Base-by-base conservation (phyloP, 805 yeast genomes). In the Wickerhamomyces alni region DNA sequence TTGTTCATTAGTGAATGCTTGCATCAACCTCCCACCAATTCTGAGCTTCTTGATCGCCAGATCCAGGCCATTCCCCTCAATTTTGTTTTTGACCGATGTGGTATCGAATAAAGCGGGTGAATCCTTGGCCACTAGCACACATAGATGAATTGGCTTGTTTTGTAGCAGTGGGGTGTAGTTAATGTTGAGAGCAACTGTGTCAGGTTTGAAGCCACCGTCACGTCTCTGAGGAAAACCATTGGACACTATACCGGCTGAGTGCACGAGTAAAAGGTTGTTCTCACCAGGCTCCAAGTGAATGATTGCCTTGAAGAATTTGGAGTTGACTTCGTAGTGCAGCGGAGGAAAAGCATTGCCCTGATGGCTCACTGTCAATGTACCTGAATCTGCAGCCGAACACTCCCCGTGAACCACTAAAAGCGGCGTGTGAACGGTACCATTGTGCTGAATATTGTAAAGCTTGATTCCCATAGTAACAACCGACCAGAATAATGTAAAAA, bases 1-100 rank as follows among this genome's bases (percentile, higher is more conserved):
- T 55, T 88, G 96, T 50, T 89, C 97, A 50, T 78, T 80, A 0
- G 97, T 89, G 59, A 74, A 88, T 1, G 96, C 94, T 52, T 87
- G 91, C 95, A 87, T 86, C 60, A 89, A 60, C 50, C 95, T 70
- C 5, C 84, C 95, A 4, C 86, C 96, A 44, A 87, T 75, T 51
- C 93, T 75, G 47, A 91, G 57, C 56, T 87, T 87, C 47, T 66
- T 68, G 16, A 84, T 64, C 1, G 96, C 96, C 5, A 80, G 57
- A n/a, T 79, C 79, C 17, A 89, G 50, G 12, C 69, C 75, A 44
- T 85, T 80, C 2, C 80, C 82, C 47, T 85, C 93, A 25, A 67
- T 58, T 17, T 56, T 48, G 7, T 52, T 45, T 38, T 67, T 71
- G 47, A 72, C 68, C 3, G 56, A 43, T 1, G 94, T 88, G 47